Percentiles rank a stretch among this genome's conserved stretches.
Conservation (phyloP, 345 rosid species). For the Noccaea caerulescens region DNA sequence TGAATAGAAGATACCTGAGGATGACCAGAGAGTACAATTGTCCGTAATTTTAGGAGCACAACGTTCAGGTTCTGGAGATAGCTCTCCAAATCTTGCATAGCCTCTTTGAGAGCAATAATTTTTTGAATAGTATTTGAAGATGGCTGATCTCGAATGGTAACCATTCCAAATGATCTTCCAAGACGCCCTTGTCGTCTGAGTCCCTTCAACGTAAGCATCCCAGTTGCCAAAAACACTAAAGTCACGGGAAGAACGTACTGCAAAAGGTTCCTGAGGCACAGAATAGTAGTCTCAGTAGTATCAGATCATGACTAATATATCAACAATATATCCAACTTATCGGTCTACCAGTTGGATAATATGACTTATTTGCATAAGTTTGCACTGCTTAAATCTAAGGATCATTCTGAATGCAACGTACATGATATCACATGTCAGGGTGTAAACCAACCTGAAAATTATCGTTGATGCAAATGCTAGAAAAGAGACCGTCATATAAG, state of each 20-base stretch:
- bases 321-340: background rate
- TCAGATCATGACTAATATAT: background rate
- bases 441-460: slow-evolving; percentile 70
- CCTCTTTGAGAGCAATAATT: slow-evolving; percentile 90
- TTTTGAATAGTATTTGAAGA: slow-evolving; percentile 96
- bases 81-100: slow-evolving; percentile 83
- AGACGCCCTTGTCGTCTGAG: slow-evolving; percentile 92
- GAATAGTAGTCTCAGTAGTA: slow-evolving; percentile 1
- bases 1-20: slow-evolving; percentile 73
- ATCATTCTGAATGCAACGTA: slow-evolving; percentile 19
- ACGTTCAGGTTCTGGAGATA: slow-evolving; percentile 89
- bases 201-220: slow-evolving; percentile 85
- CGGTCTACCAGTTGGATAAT: background rate
- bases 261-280: slow-evolving; percentile 69
- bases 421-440: slow-evolving; percentile 24
- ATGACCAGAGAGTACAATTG: slow-evolving; percentile 82
- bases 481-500: slow-evolving; percentile 75
- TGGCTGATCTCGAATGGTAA: slow-evolving; percentile 90
- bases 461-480: slow-evolving; percentile 69
- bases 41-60: slow-evolving; percentile 70
- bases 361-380: background rate
- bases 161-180: slow-evolving; percentile 82
- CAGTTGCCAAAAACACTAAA: slow-evolving; percentile 66
- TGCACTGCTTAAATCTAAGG: slow-evolving; percentile 1
- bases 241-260: slow-evolving; percentile 66